Conservation (phyloP, 495 filamentous ascomycete species). For the Lepraria neglecta region DNA sequence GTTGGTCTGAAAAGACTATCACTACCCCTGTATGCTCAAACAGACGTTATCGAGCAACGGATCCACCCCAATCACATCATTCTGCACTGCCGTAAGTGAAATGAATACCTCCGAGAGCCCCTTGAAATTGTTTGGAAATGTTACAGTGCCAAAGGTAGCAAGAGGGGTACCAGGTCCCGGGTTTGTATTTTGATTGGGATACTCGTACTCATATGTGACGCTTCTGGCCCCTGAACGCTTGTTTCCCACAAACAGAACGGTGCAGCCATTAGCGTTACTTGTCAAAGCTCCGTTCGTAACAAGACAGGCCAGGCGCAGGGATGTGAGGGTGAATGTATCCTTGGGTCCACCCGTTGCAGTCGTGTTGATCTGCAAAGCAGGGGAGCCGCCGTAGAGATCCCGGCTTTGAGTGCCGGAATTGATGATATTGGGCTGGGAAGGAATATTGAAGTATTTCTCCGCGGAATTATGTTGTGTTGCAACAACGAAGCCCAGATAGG, state of each 20-base stretch:
- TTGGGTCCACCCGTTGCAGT: conserved; percentile 2
- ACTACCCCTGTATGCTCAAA: conserved; percentile 15
- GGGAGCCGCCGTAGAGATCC: conserved; percentile 3
- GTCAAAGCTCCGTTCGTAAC: not conserved
- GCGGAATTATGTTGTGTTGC: not conserved
- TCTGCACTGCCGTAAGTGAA: conserved; percentile 1
- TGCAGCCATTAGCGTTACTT: conserved; percentile 10
- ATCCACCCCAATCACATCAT: conserved; percentile 1
- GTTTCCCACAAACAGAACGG: conserved; percentile 13
- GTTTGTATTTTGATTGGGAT: conserved; percentile 9
- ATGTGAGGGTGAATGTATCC: conserved; percentile 13
- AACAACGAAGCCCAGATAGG: conserved; percentile 11
- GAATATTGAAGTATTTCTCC: not conserved
- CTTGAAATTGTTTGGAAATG: conserved; percentile 5
- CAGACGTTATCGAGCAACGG: conserved; percentile 13
- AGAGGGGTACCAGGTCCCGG: not conserved
- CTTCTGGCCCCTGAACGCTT: conserved; percentile 2
- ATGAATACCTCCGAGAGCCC: not conserved
- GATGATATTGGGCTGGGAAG: conserved; percentile 13
- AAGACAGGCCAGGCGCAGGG: conserved; percentile 11
- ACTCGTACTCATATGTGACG: conserved; percentile 13
- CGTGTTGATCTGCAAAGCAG: conserved; percentile 12
- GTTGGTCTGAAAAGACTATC: too few relatives aligned
- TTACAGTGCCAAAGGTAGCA: conserved; percentile 12
- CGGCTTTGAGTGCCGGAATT: conserved; percentile 1